phyloP scores from a whole-genome alignment of 768 basidiomycete genomes.

The Mrakia frigida region DNA sequence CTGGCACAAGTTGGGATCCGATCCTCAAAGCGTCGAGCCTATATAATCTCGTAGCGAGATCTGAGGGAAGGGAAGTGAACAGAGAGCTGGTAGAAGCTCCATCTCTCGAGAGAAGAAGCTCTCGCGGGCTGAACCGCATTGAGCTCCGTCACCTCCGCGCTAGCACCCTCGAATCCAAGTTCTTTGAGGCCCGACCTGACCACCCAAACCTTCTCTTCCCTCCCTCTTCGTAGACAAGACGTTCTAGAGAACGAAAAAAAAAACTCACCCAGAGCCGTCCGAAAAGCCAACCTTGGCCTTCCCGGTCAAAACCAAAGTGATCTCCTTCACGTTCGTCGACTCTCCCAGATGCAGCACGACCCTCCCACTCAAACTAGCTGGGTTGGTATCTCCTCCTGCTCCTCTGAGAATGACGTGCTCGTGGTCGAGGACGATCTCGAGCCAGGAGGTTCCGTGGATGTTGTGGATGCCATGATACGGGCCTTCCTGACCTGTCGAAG shows the following conservation, averaged over 20 bases:
- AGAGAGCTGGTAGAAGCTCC: too few species aligned
- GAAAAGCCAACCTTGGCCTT: conserved; percentile 36
- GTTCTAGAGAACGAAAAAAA: not conserved
- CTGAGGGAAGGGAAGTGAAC: too few species aligned
- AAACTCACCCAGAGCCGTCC: conserved; percentile 29
- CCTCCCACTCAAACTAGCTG: conserved; percentile 71
- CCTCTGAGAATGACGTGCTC: conserved; percentile 69
- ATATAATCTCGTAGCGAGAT: too few species aligned
- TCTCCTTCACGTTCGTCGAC: conserved; percentile 57
- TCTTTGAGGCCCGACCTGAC: not conserved
- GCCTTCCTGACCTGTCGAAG: not conserved
- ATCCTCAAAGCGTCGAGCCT: too few species aligned
- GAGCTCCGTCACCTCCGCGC: not conserved
- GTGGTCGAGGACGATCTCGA: conserved; percentile 72
- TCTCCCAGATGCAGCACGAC: conserved; percentile 74
- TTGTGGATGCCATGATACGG: conserved; percentile 7
- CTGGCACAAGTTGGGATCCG: too few species aligned
- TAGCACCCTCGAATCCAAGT: not conserved
- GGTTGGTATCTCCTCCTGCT: conserved; percentile 73
- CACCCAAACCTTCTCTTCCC: too few species aligned
- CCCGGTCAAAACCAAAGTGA: conserved; percentile 30
- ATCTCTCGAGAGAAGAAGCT: too few species aligned
- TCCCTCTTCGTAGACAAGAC: too few species aligned
- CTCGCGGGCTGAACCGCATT: too few species aligned
- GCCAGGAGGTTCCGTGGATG: conserved; percentile 34